Evolutionary conservation across 352 stramenopile species (phyloP), one percentile per base, ranked within the genome.

Genomic region (Poterioochromonas sp.): DNA sequence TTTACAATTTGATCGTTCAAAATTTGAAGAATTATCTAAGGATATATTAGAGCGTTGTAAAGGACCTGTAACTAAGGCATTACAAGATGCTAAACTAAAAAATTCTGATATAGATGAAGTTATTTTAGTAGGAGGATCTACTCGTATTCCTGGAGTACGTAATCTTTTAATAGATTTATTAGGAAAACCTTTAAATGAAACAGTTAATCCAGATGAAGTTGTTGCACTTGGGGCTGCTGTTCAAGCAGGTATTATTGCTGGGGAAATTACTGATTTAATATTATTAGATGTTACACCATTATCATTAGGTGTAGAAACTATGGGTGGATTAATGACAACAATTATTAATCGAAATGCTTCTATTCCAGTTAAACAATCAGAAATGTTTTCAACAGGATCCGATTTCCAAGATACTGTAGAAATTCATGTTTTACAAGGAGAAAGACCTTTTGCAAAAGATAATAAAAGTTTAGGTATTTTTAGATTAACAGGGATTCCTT

Each of bases 111-210:
- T 99, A 77, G 91, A 98, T 82, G 94, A 98, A 83, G 92, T 99
- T 62, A 93, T 99, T 80, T 85, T 99, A 39, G 95, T 99, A 26
- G 95, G 95, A 79, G 95, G 95, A 84, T 97, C 97, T 91, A 97
- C 92, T 65, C 91, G 95, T 78, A 99, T 99, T 92, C 95, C 95
- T 37, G 97, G 97, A 86, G 93, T 99, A 39, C 93, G 97, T 86
- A 85, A 91, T 35, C 91, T 90, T 41, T 92, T 98, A 39, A 88
- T 97, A 85, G 87, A 93, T 71, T 71, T 71, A 71, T 41, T 41
- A 82, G 93, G 93, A 70, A 96, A 95, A 83, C 90, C 91, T 77
- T 94, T 93, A 47, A 96, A 88, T 41, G 18, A 95, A 62, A 29
- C 1, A 41, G 29, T 78, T 40, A 69, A 78, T 69, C 5, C 91